Evolutionary conservation across 768 basidiomycete species (phyloP).

Genomic region (Termitomyces sp.): DNA sequence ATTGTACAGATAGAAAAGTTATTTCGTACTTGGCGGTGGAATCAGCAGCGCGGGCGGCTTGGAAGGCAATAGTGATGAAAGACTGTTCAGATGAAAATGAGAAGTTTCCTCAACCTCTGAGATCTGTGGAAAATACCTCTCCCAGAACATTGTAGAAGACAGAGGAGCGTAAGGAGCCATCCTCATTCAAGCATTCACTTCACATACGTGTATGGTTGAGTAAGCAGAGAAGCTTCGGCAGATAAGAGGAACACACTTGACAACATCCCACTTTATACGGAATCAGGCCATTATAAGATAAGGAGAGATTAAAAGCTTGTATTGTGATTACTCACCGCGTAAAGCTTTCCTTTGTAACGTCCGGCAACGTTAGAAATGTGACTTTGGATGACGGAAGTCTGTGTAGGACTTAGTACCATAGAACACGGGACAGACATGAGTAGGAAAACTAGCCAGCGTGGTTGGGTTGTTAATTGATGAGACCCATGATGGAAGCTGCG

Average conservation of each 20-base stretch:
- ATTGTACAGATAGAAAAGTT: no score
- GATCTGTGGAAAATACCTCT: neutral
- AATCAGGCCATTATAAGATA: neutral
- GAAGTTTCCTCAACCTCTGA: neutral
- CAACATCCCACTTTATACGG: conserved; percentile 35
- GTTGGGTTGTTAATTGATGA: conserved; percentile 29
- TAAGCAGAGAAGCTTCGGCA: neutral
- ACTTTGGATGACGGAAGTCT: conserved; percentile 42
- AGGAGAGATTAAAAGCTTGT: neutral
- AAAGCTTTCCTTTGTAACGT: conserved; percentile 43
- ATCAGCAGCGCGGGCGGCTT: conserved; percentile 46
- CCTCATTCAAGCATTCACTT: conserved; percentile 43
- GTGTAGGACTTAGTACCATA: neutral
- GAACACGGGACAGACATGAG: neutral
- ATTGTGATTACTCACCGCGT: conserved; percentile 20
- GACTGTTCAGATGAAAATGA: conserved; percentile 18
- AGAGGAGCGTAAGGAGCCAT: neutral
- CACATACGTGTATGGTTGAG: neutral
- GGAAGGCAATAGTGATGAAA: conserved; percentile 50
- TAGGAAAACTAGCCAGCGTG: conserved; percentile 27
- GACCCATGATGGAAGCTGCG: conserved; percentile 42
- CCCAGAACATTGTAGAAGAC: neutral
- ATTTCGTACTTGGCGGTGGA: conserved; percentile 37
- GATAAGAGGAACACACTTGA: conserved; percentile 28
- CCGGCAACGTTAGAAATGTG: conserved; percentile 44